phyloP scores from a whole-genome alignment of 495 filamentous ascomycete species.

The Trypethelium eluteriae region DNA sequence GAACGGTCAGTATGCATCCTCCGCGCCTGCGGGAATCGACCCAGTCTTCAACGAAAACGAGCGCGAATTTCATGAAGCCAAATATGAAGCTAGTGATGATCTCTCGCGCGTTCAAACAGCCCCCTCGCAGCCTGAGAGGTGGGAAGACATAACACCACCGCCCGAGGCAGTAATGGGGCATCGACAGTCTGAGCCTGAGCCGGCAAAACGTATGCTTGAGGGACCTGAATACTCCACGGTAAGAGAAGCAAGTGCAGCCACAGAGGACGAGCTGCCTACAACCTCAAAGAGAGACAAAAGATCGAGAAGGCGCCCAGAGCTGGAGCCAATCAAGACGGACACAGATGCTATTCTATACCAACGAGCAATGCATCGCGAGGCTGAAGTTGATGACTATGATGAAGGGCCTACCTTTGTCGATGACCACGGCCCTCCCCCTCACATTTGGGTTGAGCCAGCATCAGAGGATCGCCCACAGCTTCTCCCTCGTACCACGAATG shows the following conservation, averaged over 20 bases:
- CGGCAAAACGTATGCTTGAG: background rate
- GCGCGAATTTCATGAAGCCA: background rate
- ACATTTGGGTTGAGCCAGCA: constrained; percentile 3
- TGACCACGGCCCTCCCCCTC: background rate
- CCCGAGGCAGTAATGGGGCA: background rate
- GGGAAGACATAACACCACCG: constrained; percentile 4
- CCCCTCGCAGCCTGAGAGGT: constrained; percentile 1
- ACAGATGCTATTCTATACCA: background rate
- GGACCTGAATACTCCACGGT: background rate
- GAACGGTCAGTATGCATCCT: background rate
- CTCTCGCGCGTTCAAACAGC: background rate
- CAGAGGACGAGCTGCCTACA: background rate
- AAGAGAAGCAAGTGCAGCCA: background rate
- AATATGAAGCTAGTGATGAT: background rate
- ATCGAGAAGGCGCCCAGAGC: background rate
- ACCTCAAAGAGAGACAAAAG: background rate
- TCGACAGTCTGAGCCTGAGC: constrained; percentile 3
- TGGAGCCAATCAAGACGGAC: constrained; percentile 1
- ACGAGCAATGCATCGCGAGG: background rate
- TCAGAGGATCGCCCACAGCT: constrained; percentile 1
- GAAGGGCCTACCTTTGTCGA: background rate
- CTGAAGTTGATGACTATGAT: background rate
- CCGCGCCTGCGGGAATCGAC: background rate
- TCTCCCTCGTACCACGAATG: constrained; percentile 1
- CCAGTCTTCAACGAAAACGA: background rate